Percentiles rank a stretch among this genome's conserved stretches.
Conservation (phyloP, 768 basidiomycete species). For the Solioccasus polychromus region DNA sequence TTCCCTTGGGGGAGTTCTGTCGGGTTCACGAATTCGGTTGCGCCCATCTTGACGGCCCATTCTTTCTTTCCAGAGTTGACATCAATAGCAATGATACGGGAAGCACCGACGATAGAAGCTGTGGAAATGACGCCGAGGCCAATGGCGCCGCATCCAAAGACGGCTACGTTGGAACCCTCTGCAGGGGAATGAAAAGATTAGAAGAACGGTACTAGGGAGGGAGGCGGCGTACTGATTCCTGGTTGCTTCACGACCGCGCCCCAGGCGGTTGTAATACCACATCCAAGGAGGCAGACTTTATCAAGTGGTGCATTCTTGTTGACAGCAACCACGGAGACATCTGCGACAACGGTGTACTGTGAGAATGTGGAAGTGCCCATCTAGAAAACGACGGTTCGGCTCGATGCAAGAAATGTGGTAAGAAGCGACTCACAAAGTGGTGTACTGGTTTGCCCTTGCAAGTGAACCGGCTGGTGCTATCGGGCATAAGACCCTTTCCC, state of each 20-base stretch:
- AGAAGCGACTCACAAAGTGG: conserved; percentile 72
- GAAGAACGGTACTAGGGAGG: background rate
- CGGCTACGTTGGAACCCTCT: conserved; percentile 87
- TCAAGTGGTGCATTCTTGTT: conserved; percentile 84
- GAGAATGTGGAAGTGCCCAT: conserved; percentile 99
- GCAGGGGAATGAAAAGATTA: background rate
- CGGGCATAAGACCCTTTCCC: conserved; percentile 94
- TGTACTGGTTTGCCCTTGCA: conserved; percentile 82
- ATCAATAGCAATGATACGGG: conserved; percentile 90
- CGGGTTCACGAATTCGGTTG: conserved; percentile 93
- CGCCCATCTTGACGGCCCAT: conserved; percentile 92
- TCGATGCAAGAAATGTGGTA: background rate
- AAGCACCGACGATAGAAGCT: conserved; percentile 71
- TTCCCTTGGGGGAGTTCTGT: conserved; percentile 67
- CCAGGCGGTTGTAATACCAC: conserved; percentile 98
- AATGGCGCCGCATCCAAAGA: conserved; percentile 96
- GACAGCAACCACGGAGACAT: conserved; percentile 93
- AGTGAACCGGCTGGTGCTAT: conserved; percentile 83
- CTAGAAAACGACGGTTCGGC: conserved; percentile 36
- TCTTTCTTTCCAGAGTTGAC: conserved; percentile 80
- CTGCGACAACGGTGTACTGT: conserved; percentile 98
- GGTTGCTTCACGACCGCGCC: conserved; percentile 91
- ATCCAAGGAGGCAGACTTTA: conserved; percentile 95
- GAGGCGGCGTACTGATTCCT: conserved; percentile 61
- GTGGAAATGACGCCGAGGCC: conserved; percentile 92